Conservation (phyloP, 192 early-diverging fungal genomes). For the Backusella psychrophila region DNA sequence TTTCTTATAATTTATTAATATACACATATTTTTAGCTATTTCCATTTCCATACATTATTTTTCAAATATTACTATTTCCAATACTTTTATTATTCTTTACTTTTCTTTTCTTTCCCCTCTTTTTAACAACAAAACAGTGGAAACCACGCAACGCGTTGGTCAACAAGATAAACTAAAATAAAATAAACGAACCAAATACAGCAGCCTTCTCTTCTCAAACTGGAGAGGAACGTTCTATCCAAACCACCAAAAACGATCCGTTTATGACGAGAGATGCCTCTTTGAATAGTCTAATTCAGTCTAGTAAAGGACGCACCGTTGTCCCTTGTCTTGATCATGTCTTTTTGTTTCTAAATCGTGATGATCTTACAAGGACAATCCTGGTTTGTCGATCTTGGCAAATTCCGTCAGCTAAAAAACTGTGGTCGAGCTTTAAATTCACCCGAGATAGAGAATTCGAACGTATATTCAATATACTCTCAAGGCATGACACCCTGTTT, state of each 20-base stretch:
- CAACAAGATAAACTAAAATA: not conserved
- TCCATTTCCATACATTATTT: not conserved
- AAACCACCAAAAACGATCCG: not conserved
- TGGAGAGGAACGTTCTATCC: conserved; percentile 5
- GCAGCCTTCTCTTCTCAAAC: conserved; percentile 1
- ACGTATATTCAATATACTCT: conserved; percentile 24
- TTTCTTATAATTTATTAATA: not conserved
- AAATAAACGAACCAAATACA: conserved; percentile 8
- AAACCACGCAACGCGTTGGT: conserved; percentile 6
- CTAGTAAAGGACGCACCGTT: not conserved
- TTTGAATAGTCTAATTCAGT: conserved; percentile 8
- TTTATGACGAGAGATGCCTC: conserved; percentile 24
- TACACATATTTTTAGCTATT: not conserved
- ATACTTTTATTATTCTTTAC: not conserved
- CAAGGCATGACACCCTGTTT: conserved; percentile 14
- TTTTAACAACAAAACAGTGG: not conserved
- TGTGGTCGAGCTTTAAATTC: conserved; percentile 31
- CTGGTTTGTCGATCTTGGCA: conserved; percentile 26
- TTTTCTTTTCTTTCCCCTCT: not conserved
- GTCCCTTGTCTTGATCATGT: conserved; percentile 11
- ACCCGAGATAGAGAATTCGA: conserved; percentile 29
- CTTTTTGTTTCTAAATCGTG: conserved; percentile 6
- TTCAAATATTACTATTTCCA: not conserved
- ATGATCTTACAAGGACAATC: not conserved
- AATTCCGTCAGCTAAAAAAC: conserved; percentile 7